phyloP scores from a whole-genome alignment of 2,329 filamentous ascomycete genomes.

The Penicillium sp. region DNA sequence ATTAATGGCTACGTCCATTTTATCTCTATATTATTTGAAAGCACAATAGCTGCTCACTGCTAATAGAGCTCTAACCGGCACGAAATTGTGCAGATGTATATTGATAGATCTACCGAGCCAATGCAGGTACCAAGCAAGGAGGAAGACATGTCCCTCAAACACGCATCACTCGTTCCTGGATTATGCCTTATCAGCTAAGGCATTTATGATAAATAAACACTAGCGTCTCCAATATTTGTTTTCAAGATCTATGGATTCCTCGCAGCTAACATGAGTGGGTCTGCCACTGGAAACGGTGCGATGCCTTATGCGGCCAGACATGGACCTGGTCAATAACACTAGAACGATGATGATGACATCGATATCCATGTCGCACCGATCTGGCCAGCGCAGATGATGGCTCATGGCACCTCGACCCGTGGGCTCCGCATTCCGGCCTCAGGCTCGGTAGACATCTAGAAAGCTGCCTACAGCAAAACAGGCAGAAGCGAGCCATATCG shows the following conservation, averaged over 20 bases:
- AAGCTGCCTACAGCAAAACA: conserved; percentile 3
- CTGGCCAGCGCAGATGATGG: not conserved
- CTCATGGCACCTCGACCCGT: not conserved
- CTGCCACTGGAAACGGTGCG: not conserved
- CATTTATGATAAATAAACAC: not conserved
- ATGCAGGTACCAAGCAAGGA: not conserved
- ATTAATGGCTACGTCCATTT: not conserved
- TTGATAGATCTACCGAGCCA: too few species aligned
- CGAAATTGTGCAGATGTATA: too few species aligned
- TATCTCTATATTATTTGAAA: too few species aligned
- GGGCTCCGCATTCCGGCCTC: conserved; percentile 5
- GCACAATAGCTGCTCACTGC: not conserved
- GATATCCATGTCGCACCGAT: not conserved
- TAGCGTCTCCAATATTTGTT: not conserved
- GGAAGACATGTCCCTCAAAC: too few species aligned
- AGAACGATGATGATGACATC: not conserved
- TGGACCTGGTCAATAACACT: not conserved
- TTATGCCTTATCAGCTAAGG: too few species aligned
- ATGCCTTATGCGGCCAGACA: not conserved
- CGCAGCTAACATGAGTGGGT: not conserved
- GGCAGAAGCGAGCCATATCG: not conserved
- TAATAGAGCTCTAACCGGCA: not conserved
- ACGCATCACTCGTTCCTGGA: too few species aligned
- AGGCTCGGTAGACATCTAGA: not conserved
- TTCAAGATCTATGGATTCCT: not conserved